Evolutionary conservation across 495 filamentous ascomycete genomes (phyloP), one percentile per base, ranked within the genome.

Genomic region (Neurospora sublineolata): DNA sequence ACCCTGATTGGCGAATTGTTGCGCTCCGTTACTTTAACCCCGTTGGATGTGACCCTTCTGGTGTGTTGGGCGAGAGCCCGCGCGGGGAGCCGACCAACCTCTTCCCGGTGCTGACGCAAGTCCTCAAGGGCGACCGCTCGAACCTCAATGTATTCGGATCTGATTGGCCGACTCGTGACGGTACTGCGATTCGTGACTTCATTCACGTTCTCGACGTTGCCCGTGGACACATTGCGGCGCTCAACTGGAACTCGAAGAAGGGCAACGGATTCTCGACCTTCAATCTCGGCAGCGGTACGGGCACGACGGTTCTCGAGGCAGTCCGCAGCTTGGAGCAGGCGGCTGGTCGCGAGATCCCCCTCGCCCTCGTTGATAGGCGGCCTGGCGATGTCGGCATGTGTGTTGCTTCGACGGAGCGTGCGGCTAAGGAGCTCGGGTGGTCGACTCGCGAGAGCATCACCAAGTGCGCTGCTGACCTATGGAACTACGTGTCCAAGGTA

Each of bases 111-210:
- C 82, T 90, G 36, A 80, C 85, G 70, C 85, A 86, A 41, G 89
- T 89, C 12, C 82, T 90, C 76, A 86, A 84, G 0, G 88, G 89
- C 9, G 78, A 82, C 38, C 84, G 84, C 71, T 74, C 81, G 0
- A 82, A 82, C 37, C 78, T 91, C 36, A 80, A 85, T 52, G 86
- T 90, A 74, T 91, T 89, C 70, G 89, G 89, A 68, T 84, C 83
- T 3, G 87, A 91, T 71, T 91, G 87, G 86, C 82, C 88, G 42
- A 90, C 89, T 2, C 83, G 84, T 68, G 89, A 92, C 73, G 90
- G 90, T 60, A 93, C 91, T 38, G 91, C 91, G 72, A 90, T 92
- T 75, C 87, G 90, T 67, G 90, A 92, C 79, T 92, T 90, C 82
- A 90, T 89, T 70, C 83, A 85, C 72, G 83, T 85, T 40, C 78